A percentile compares a stretch with the other conserved stretches of the same genome.
phyloP scores from a whole-genome alignment of 2,329 filamentous ascomycete species.

The Trichoderma breve region DNA sequence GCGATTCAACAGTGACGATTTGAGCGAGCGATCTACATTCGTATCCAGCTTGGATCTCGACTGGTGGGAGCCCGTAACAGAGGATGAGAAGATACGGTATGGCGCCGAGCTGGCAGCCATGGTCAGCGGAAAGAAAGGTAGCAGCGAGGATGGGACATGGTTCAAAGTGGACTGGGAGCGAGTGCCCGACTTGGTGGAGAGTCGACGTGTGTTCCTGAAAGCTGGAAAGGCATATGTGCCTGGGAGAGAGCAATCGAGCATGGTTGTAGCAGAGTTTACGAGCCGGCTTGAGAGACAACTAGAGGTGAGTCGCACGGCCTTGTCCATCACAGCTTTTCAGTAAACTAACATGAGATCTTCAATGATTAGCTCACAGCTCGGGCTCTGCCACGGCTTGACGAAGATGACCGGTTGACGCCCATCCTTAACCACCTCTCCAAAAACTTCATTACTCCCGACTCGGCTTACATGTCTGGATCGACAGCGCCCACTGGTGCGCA shows the following conservation, averaged over 20 bases:
- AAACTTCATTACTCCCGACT: conserved; percentile 90
- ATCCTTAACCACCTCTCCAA: conserved; percentile 79
- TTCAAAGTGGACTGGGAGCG: conserved; percentile 96
- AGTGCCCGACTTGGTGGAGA: conserved; percentile 86
- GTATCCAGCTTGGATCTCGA: conserved; percentile 74
- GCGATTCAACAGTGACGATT: conserved; percentile 74
- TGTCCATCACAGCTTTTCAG: not conserved
- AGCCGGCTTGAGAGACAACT: conserved; percentile 75
- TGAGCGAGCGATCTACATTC: conserved; percentile 70
- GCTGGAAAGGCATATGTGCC: conserved; percentile 90
- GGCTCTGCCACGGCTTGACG: conserved; percentile 85
- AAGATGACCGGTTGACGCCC: conserved; percentile 82
- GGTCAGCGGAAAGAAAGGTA: conserved; percentile 36
- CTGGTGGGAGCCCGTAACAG: conserved; percentile 84
- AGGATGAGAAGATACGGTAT: conserved; percentile 71
- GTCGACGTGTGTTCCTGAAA: conserved; percentile 70
- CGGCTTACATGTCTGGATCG: conserved; percentile 66
- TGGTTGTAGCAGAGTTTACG: conserved; percentile 87
- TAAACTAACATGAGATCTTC: not conserved
- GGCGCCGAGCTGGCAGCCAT: conserved; percentile 59
- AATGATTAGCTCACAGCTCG: conserved; percentile 74
- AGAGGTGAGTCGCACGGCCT: conserved; percentile 58
- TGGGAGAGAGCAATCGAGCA: conserved; percentile 77
- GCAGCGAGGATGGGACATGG: conserved; percentile 75
- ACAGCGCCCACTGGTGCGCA: conserved; percentile 66